phyloP scores from a whole-genome alignment of 768 basidiomycete species.

The Psilocybe cubensis region DNA sequence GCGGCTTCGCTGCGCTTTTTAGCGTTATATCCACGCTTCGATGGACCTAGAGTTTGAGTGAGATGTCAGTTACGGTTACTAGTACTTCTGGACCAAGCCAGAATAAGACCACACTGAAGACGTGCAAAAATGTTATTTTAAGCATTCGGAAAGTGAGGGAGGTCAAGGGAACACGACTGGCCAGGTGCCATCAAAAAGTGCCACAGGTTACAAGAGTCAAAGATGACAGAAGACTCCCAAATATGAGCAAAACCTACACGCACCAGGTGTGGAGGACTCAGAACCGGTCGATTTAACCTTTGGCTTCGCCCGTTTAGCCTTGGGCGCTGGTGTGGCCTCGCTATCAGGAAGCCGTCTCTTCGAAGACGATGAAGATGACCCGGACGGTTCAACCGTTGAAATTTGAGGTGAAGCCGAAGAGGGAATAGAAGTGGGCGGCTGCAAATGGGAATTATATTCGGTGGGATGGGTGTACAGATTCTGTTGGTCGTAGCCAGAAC shows the following conservation, averaged over 20 bases:
- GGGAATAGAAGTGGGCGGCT: slow-evolving; percentile 2
- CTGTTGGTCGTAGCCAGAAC: slow-evolving; percentile 32
- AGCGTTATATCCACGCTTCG: slow-evolving; percentile 69
- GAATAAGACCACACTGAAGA: slow-evolving; percentile 2
- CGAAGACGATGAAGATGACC: slow-evolving; percentile 15
- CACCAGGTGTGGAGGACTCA: slow-evolving; percentile 23
- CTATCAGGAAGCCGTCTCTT: slow-evolving; percentile 40
- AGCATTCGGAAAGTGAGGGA: slow-evolving; percentile 4
- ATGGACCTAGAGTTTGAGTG: slow-evolving; percentile 34
- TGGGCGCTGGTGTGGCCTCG: slow-evolving; percentile 40
- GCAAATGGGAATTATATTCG: slow-evolving; percentile 17
- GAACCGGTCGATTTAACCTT: slow-evolving; percentile 47
- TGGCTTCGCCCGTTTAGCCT: slow-evolving; percentile 37
- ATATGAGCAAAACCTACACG: slow-evolving; percentile 17
- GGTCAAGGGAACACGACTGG: slow-evolving; percentile 3
- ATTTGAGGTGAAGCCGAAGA: slow-evolving; percentile 7
- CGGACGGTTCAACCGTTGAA: slow-evolving; percentile 8
- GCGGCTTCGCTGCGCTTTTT: slow-evolving; percentile 78
- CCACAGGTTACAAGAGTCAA: slow-evolving; percentile 6
- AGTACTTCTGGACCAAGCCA: neutral
- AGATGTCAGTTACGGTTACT: slow-evolving; percentile 1
- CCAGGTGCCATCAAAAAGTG: neutral
- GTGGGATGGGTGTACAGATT: slow-evolving; percentile 16
- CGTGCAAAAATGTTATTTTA: slow-evolving; percentile 13
- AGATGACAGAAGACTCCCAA: slow-evolving; percentile 3